These are phyloP conservation scores for Strigomonas culicis DNA, from an alignment of 208 protist species.

Conservation along the genomic window DNA sequence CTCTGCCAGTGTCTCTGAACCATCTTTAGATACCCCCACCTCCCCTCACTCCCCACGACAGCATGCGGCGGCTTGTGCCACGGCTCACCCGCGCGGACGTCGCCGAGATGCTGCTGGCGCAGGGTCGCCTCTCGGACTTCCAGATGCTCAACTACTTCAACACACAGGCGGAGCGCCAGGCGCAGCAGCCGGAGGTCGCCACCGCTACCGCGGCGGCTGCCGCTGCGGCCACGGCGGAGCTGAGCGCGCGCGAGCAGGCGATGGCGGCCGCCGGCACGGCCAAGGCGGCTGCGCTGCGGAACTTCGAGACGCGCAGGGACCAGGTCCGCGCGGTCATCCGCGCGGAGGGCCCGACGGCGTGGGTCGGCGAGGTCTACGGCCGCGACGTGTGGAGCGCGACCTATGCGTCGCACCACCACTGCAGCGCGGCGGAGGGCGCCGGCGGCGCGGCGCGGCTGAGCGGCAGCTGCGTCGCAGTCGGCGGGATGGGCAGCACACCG, in stretches of 20 bases:
- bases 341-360: constrained; percentile 26
- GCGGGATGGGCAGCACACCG: not conserved
- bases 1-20: too few relatives aligned
- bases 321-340: constrained; percentile 15
- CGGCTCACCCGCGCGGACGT: constrained; percentile 49
- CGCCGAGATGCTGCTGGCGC: constrained; percentile 52
- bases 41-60: not conserved
- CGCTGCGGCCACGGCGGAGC: constrained; percentile 3
- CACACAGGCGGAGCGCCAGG: constrained; percentile 25
- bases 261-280: not conserved
- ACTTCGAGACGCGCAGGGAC: not conserved
- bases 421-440: not conserved
- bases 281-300: not conserved
- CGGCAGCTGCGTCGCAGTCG: constrained; percentile 14
- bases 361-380: constrained; percentile 33
- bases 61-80: constrained; percentile 25
- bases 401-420: not conserved
- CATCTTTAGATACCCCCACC: too few relatives aligned
- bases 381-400: constrained; percentile 16
- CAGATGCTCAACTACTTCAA: constrained; percentile 68
- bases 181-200: not conserved
- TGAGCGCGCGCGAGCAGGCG: constrained; percentile 3
- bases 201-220: not conserved
- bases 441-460: not conserved
- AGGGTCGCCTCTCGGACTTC: constrained; percentile 59